Conservation (phyloP, 192 early-diverging fungal genomes). For the Backusella tuberculispora region DNA sequence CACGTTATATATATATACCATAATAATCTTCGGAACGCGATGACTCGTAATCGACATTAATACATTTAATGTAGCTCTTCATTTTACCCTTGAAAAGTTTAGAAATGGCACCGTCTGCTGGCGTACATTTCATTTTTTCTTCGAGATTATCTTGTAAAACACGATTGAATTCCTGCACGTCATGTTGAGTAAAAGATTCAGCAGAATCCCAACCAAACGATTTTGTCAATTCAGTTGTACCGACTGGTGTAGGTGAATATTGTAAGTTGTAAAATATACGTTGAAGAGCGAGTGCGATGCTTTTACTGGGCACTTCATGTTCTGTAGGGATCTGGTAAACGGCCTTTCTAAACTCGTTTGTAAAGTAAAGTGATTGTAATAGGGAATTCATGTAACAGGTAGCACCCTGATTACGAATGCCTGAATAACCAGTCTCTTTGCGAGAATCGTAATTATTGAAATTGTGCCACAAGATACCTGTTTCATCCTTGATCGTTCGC, state of each 20-base stretch:
- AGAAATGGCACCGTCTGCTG: conserved; percentile 89
- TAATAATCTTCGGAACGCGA: conserved; percentile 95
- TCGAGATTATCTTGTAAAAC: conserved; percentile 97
- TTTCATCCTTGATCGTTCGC: conserved; percentile 80
- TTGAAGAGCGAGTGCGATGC: conserved; percentile 90
- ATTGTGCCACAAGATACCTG: conserved; percentile 91
- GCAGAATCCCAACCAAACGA: conserved; percentile 98
- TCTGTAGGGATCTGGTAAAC: conserved; percentile 93
- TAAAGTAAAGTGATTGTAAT: conserved; percentile 93
- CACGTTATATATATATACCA: conserved; percentile 46
- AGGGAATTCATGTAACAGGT: conserved; percentile 99
- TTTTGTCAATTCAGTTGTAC: conserved; percentile 92
- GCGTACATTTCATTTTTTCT: conserved; percentile 95
- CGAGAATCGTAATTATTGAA: conserved; percentile 84
- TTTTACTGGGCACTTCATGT: conserved; percentile 83
- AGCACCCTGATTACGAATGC: conserved; percentile 95
- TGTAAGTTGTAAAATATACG: conserved; percentile 94
- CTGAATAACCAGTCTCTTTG: conserved; percentile 88
- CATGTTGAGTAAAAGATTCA: conserved; percentile 97
- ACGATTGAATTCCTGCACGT: conserved; percentile 97
- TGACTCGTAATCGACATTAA: conserved; percentile 94
- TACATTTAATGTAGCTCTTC: conserved; percentile 96
- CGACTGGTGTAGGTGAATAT: conserved; percentile 71
- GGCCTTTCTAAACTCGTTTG: conserved; percentile 91
- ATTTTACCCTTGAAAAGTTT: conserved; percentile 94